These are phyloP conservation scores for Cantharellus cinnabarinus DNA, from an alignment of 768 basidiomycete genomes.

Conservation along the genomic window DNA sequence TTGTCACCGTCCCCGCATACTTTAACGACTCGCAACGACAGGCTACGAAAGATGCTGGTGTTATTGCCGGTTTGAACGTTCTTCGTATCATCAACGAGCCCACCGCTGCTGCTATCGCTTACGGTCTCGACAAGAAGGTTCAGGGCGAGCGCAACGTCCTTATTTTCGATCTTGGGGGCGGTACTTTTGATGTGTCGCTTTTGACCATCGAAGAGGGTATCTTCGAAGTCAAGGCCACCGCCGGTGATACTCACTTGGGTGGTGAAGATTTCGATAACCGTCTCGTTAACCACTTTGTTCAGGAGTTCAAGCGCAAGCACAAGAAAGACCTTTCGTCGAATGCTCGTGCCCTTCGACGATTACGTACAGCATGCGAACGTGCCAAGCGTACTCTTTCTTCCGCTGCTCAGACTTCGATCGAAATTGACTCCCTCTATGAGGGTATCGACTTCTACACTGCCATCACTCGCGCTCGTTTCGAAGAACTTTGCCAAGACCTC, in stretches of 20 bases:
- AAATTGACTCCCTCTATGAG: constrained; percentile 35
- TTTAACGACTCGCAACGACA: constrained; percentile 33
- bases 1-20: constrained; percentile 31
- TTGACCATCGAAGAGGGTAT: constrained; percentile 31
- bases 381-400: constrained; percentile 33
- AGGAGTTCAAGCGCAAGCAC: constrained; percentile 33
- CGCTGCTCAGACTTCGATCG: constrained; percentile 31
- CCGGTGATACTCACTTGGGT: constrained; percentile 31
- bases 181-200: constrained; percentile 31
- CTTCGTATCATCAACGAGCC: constrained; percentile 35
- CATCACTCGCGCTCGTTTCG: constrained; percentile 32
- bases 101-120: constrained; percentile 50
- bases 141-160: constrained; percentile 29
- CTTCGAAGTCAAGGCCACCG: constrained; percentile 30
- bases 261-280: constrained; percentile 24
- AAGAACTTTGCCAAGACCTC: constrained; percentile 26
- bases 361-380: constrained; percentile 28
- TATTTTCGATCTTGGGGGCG: constrained; percentile 32
- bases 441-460: constrained; percentile 36
- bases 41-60: constrained; percentile 30
- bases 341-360: constrained; percentile 26
- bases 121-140: constrained; percentile 43
- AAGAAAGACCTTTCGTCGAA: constrained; percentile 28
- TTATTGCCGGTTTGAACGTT: constrained; percentile 28
- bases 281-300: constrained; percentile 29